These are phyloP conservation scores for Colletotrichum sp. DNA, from an alignment of 2,329 filamentous ascomycete species.

Conservation along the genomic window DNA sequence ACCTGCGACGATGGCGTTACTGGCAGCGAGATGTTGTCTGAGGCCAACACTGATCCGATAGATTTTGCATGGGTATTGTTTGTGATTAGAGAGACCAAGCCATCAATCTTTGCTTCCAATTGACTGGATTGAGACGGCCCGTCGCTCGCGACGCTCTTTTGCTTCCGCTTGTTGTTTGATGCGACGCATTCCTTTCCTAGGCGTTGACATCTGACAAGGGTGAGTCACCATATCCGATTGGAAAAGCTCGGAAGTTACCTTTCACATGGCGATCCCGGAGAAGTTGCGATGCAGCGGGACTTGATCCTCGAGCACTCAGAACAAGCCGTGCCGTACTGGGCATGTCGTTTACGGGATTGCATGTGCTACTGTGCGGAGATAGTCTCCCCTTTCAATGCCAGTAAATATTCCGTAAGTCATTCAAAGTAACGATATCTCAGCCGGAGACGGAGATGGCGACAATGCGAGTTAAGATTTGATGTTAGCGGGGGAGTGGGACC, in stretches of 20 bases:
- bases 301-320: neutral
- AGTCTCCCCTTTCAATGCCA: neutral
- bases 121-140: neutral
- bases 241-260: neutral
- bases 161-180: neutral
- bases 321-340: neutral
- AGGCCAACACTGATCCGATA: fast-evolving
- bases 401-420: fast-evolving
- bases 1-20: neutral
- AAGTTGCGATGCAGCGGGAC: neutral
- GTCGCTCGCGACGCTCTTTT: fast-evolving
- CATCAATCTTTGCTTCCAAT: neutral
- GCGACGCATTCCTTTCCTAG: neutral
- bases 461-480: neutral
- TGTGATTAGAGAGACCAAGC: neutral
- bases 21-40: neutral
- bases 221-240: fast-evolving
- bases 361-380: neutral
- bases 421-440: neutral
- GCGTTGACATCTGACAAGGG: neutral
- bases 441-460: neutral
- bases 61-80: neutral
- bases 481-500: neutral
- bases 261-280: neutral
- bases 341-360: neutral